These are phyloP conservation scores for Chlamydomonas schloesseri DNA, from an alignment of 139 green algal species.

Conservation along the genomic window DNA sequence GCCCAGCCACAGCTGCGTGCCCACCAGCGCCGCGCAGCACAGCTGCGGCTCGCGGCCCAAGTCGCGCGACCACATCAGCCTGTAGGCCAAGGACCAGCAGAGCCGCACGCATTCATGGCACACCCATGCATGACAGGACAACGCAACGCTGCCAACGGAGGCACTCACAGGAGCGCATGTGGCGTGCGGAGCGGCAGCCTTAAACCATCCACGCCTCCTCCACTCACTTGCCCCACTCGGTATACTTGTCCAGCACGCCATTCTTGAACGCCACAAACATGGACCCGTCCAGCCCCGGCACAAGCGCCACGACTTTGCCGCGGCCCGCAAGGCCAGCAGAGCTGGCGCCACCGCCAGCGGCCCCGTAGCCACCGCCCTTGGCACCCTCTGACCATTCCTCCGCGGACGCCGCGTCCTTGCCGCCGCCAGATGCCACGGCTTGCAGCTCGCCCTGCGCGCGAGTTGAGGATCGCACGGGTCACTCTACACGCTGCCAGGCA, in stretches of 20 bases:
- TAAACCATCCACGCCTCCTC: too few relatives aligned
- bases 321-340: background rate
- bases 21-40: conserved; percentile 52
- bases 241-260: conserved; percentile 76
- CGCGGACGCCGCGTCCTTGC: background rate
- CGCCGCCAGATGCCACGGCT: too few relatives aligned
- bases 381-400: background rate
- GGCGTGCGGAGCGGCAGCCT: too few relatives aligned
- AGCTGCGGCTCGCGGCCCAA: conserved; percentile 35
- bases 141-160: too few relatives aligned
- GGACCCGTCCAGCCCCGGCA: conserved; percentile 54
- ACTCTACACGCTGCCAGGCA: too few relatives aligned
- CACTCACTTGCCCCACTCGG: conserved; percentile 62
- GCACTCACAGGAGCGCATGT: too few relatives aligned
- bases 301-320: conserved; percentile 50
- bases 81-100: background rate
- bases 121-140: too few relatives aligned
- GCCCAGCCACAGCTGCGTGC: conserved; percentile 73
- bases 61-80: conserved; percentile 24
- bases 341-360: conserved; percentile 29
- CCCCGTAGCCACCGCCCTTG: background rate
- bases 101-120: too few relatives aligned
- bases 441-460: too few relatives aligned
- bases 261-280: conserved; percentile 73
- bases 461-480: too few relatives aligned